These are phyloP conservation scores for Jatropha podagrica DNA, from an alignment of 441 rosid genomes.

Conservation along the genomic window DNA sequence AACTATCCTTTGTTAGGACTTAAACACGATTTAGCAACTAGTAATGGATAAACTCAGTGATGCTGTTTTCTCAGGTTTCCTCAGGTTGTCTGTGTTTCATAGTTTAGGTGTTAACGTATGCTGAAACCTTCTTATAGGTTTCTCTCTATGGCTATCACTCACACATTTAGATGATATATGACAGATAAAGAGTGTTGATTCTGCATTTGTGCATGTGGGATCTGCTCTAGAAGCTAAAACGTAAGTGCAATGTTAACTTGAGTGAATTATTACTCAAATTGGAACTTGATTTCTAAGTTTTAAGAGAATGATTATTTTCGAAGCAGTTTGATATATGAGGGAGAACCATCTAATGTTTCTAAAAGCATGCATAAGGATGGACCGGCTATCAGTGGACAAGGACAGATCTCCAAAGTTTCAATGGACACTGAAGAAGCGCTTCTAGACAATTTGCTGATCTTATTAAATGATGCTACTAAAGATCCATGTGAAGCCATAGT, in stretches of 20 bases:
- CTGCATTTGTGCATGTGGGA: constrained; percentile 8
- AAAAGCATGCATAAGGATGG: constrained; percentile 19
- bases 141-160: not conserved
- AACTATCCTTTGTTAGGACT: not conserved
- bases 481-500: constrained; percentile 16
- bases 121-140: not conserved
- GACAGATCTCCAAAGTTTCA: constrained; percentile 18
- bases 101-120: not conserved
- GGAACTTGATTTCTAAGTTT: not conserved
- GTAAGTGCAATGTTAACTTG: constrained; percentile 24
- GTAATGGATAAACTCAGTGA: not conserved
- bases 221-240: constrained; percentile 17
- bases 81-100: not conserved
- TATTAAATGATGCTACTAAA: constrained; percentile 16
- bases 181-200: constrained; percentile 30
- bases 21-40: not conserved
- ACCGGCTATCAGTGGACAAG: constrained; percentile 7
- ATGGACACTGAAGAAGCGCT: constrained; percentile 7
- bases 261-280: not conserved
- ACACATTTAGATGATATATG: constrained; percentile 20
- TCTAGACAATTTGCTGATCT: constrained; percentile 14
- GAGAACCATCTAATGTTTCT: constrained; percentile 16
- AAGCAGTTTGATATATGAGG: constrained; percentile 26
- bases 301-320: constrained; percentile 3
- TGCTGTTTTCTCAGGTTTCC: not conserved